Evolutionary conservation across 768 basidiomycete species (phyloP).

Genomic region (Boletus pseudo-olivaceus): DNA sequence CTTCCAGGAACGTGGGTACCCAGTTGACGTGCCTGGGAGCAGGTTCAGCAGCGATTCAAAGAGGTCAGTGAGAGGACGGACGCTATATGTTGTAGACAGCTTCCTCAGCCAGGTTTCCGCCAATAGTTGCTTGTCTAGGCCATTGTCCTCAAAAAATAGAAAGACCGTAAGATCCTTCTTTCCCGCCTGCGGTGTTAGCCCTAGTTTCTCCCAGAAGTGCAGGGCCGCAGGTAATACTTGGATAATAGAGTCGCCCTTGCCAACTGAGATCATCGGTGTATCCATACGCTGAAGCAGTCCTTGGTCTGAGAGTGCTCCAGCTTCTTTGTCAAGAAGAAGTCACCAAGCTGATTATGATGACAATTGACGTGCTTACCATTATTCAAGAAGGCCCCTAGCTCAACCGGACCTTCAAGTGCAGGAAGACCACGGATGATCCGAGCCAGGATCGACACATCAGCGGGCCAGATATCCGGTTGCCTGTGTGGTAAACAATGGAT

Average conservation of each 20-base stretch:
- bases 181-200: conserved; percentile 66
- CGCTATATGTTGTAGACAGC: conserved; percentile 54
- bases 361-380: conserved; percentile 26
- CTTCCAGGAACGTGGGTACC: conserved; percentile 56
- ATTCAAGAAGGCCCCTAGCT: conserved; percentile 43
- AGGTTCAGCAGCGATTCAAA: conserved; percentile 10
- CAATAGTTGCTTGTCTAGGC: conserved; percentile 41
- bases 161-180: conserved; percentile 67
- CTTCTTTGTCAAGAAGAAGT: conserved; percentile 1
- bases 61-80: conserved; percentile 33
- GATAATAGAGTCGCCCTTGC: conserved; percentile 66
- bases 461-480: conserved; percentile 49
- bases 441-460: conserved; percentile 51
- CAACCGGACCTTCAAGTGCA: conserved; percentile 39
- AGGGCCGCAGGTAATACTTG: conserved; percentile 67
- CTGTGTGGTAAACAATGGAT: conserved; percentile 9
- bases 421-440: conserved; percentile 33
- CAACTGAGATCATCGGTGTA: conserved; percentile 59
- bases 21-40: conserved; percentile 53
- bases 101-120: conserved; percentile 60
- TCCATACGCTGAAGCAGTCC: conserved; percentile 36
- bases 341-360: background rate
- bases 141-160: conserved; percentile 64
- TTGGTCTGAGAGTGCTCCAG: conserved; percentile 1
- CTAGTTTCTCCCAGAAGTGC: conserved; percentile 85